phyloP scores from a whole-genome alignment of 83 land plant species.

The Thuja plicata region DNA sequence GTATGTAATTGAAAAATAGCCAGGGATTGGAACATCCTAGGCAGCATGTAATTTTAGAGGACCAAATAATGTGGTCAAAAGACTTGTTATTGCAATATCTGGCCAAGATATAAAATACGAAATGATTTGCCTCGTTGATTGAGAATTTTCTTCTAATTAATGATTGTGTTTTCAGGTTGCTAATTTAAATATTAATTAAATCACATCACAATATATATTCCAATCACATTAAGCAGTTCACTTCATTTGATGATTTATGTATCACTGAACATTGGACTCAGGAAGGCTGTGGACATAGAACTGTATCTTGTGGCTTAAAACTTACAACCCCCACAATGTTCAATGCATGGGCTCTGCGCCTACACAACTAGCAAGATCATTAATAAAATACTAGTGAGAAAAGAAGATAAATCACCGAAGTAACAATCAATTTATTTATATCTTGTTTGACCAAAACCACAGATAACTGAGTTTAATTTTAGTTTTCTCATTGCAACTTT shows the following conservation, averaged over 20 bases:
- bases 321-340: background rate
- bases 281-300: too few species aligned
- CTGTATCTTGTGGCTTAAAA: background rate
- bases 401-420: background rate
- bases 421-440: background rate
- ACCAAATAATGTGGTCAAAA: background rate
- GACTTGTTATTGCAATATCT: background rate
- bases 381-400: background rate
- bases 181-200: too few species aligned
- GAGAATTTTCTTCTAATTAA: background rate
- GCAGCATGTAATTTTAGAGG: background rate
- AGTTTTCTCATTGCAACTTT: background rate
- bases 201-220: background rate
- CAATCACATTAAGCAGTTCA: background rate
- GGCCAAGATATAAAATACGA: background rate
- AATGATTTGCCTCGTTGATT: background rate
- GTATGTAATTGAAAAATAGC: background rate
- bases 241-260: background rate
- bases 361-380: background rate
- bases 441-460: too few species aligned
- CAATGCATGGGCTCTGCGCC: background rate
- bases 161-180: background rate
- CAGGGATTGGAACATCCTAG: background rate
- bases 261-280: background rate
- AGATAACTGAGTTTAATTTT: background rate